phyloP scores from a whole-genome alignment of 495 filamentous ascomycete genomes.

The Bryoglossum gracile region DNA sequence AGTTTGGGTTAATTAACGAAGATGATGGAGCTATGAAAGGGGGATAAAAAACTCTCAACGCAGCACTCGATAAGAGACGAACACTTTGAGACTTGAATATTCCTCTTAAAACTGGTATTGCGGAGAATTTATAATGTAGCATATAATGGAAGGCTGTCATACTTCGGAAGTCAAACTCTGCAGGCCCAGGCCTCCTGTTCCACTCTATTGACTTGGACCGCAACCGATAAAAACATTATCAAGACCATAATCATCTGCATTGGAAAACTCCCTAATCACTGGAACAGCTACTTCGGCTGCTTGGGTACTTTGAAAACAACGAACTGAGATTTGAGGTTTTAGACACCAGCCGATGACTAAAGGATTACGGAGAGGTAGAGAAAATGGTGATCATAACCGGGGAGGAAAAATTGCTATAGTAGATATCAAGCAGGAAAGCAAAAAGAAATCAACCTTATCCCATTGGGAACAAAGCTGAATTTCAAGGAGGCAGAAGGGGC shows the following conservation, averaged over 20 bases:
- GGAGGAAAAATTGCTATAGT: too few relatives aligned
- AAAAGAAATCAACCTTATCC: too few relatives aligned
- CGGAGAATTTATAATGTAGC: too few relatives aligned
- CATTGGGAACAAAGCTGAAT: too few relatives aligned
- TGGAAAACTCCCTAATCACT: neutral
- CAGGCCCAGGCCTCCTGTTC: slow-evolving; percentile 48
- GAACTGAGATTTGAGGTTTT: neutral
- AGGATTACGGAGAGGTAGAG: neutral
- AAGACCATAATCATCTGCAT: neutral
- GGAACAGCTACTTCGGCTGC: neutral
- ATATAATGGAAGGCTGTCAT: slow-evolving; percentile 58
- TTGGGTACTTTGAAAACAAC: neutral
- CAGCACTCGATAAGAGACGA: too few relatives aligned
- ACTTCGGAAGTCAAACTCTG: slow-evolving; percentile 53
- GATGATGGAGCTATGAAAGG: too few relatives aligned
- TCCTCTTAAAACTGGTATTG: too few relatives aligned
- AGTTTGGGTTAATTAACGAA: too few relatives aligned
- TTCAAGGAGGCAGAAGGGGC: too few relatives aligned
- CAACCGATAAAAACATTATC: neutral
- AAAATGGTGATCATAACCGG: neutral
- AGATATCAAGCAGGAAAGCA: too few relatives aligned
- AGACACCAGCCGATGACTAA: neutral
- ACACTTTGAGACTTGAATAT: too few relatives aligned
- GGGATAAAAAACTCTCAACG: too few relatives aligned
- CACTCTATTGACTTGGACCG: slow-evolving; percentile 29